Evolutionary conservation across 2,329 filamentous ascomycete genomes (phyloP), one percentile per base, ranked within the genome.

Genomic region (Calonectria henricotiae): DNA sequence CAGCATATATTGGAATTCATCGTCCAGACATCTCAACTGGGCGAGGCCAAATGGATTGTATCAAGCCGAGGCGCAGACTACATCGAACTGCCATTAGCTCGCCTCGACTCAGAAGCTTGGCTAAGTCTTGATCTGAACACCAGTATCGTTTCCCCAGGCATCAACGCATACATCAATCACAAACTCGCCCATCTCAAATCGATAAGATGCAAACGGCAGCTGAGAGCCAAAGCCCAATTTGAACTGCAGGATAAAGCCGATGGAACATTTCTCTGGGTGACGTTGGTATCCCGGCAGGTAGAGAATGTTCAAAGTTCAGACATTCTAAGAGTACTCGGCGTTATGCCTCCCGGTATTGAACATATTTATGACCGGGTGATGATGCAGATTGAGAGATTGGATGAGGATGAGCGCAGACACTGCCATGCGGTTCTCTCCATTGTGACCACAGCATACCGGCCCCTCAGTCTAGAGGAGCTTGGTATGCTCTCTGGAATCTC

Each of bases 11-110:
- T 87, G 13, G 54, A 80, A 0, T 70, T 73, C 15, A 62, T 77
- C 35, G 0, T 78, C 73, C 13, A 65, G 3, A 12, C 43, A 3
- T 67, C 49, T 0, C 8, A 15, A 1, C 25, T 30, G 6, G 62
- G 6, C 17, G 8, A 68, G 1, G 74, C 82, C 13, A 87, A 85
- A 71, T 86, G 82, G 81, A 69, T 86, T 25, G 71, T 86, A 0
- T 84, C 84, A 0, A 86, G 85, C 68, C 85, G 85, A 11, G 85
- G 86, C 51, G 77, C 67, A 77, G 51, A 58, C 20, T 4, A 25
- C 0, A 25, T 58, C 12, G 51, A 58, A 58, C 72, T 67, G 1
- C 70, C 73, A 2, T 85, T 86, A 32, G 39, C 32, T 27, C 35
- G 20, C 62, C 12, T 79, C 11, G 77, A 79, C 35, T 37, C 73